Evolutionary conservation across 352 stramenopile genomes (phyloP).

Genomic region (Pythium diclinum): DNA sequence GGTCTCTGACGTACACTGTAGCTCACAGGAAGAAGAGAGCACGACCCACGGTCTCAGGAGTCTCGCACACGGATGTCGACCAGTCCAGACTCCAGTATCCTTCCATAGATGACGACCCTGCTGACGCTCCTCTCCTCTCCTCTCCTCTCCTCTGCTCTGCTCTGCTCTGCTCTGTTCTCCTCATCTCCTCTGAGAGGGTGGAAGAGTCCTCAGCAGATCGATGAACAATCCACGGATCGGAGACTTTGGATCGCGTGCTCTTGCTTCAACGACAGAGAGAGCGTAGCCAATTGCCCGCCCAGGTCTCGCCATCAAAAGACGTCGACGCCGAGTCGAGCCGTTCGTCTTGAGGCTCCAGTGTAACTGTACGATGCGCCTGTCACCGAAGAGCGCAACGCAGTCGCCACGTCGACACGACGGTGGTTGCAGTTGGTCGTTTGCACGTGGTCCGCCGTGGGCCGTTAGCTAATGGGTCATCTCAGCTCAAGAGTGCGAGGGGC

Average conservation of each 20-base stretch:
- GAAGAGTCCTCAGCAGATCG: no score
- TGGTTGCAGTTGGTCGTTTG: not conserved
- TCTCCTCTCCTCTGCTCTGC: no score
- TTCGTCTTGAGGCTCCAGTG: no score
- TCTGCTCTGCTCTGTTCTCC: not conserved
- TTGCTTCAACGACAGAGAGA: not conserved
- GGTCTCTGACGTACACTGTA: no score
- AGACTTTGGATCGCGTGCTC: not conserved
- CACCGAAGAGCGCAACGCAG: not conserved
- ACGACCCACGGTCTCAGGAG: not conserved
- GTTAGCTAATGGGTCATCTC: slow-evolving; percentile 21
- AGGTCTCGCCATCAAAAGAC: not conserved
- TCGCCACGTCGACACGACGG: not conserved
- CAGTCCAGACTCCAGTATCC: not conserved
- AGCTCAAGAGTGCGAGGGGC: not conserved
- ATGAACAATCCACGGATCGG: not conserved
- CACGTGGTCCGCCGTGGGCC: not conserved
- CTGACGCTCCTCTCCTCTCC: no score
- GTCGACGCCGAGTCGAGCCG: not conserved
- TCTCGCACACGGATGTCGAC: not conserved
- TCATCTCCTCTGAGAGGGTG: not conserved
- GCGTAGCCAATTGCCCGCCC: not conserved
- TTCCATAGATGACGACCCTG: not conserved
- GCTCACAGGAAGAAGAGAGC: not conserved
- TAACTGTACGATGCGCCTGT: not conserved